Base-by-base conservation (phyloP, 1,284 basidiomycete species). In the Wallemia hederae region DNA sequence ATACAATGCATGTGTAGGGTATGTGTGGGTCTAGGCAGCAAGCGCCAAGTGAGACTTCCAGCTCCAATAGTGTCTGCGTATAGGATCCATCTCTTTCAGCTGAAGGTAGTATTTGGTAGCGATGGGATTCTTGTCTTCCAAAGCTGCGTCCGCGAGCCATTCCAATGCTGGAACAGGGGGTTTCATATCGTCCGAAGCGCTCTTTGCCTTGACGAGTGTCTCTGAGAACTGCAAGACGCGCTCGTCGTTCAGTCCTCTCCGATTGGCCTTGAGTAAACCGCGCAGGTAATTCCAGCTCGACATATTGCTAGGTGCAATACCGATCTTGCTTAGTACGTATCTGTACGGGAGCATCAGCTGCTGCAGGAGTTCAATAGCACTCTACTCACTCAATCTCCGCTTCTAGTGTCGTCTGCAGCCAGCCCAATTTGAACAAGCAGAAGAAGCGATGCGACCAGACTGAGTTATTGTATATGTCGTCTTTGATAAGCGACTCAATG, bases 391-490 rank as follows among this genome's bases (percentile, higher is more conserved):
- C 74, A 59, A 88, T 68, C 70, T 91, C 88, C 59, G 80, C 71
- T 65, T 76, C 76, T 28, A 81, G 66, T 7, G 81, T 71, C 76
- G 78, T 62, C 72, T 68, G 65, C 76, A 72, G 65, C 75, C 66
- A 74, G 1, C 80, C 83, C 60, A 78, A 77, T 60, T 79, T 78
- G 66, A 87, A 89, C n/a, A 83, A 76, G 60, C 89, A 78, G 69
- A 92, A 97, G 76, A 89, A 97, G 25, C 92, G 80, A 74, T 97
- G 94, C 69, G 92, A 88, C 92, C 92, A 99, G 17, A 87, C 94
- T 55, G 86, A 91, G 69, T 99, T 99, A 70, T 98, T 99, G 66
- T 91, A 73, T 34, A 92, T 75, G 70, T 99, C 92, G 24, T 76
- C 71, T 3, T 74, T 73, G 26, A 97, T 70, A 74, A 96, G 77